phyloP scores from a whole-genome alignment of 1,284 basidiomycete species.

The Fistulina hepatica region DNA sequence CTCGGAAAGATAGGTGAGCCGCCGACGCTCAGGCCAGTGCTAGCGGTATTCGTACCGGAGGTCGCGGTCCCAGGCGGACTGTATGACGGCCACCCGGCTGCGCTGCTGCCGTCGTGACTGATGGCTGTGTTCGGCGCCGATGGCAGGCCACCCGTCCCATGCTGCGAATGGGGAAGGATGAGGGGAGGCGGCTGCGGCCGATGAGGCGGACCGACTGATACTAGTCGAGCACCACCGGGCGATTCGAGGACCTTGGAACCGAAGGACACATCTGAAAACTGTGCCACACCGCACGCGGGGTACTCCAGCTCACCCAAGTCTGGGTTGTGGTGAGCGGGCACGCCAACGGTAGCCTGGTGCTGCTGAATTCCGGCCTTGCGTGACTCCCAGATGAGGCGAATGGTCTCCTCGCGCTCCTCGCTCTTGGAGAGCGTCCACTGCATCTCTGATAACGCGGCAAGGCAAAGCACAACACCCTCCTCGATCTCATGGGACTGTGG shows the following conservation, averaged over 20 bases:
- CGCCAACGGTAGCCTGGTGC: conserved; percentile 5
- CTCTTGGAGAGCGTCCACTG: conserved; percentile 71
- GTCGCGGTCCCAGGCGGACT: conserved; percentile 45
- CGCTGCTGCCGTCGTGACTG: conserved; percentile 33
- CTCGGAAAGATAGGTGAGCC: conserved; percentile 33
- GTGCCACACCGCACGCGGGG: conserved; percentile 3
- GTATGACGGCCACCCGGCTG: conserved; percentile 42
- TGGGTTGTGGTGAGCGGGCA: background rate
- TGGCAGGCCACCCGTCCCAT: conserved; percentile 18
- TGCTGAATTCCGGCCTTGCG: conserved; percentile 15
- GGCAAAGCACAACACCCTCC: conserved; percentile 60
- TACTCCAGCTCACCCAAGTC: conserved; percentile 9
- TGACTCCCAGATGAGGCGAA: conserved; percentile 53
- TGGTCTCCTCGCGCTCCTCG: conserved; percentile 54
- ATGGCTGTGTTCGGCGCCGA: conserved; percentile 38
- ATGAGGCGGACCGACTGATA: conserved; percentile 11
- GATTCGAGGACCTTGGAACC: background rate
- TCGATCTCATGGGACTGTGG: conserved; percentile 44
- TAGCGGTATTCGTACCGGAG: conserved; percentile 33
- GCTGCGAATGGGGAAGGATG: conserved; percentile 22
- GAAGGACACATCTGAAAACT: background rate
- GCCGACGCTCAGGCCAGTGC: conserved; percentile 28
- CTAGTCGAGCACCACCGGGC: background rate
- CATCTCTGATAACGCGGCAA: conserved; percentile 66
- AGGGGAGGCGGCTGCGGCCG: conserved; percentile 31